These are phyloP conservation scores for Schizophyllum amplum DNA, from an alignment of 1,284 basidiomycete genomes.

Conservation along the genomic window DNA sequence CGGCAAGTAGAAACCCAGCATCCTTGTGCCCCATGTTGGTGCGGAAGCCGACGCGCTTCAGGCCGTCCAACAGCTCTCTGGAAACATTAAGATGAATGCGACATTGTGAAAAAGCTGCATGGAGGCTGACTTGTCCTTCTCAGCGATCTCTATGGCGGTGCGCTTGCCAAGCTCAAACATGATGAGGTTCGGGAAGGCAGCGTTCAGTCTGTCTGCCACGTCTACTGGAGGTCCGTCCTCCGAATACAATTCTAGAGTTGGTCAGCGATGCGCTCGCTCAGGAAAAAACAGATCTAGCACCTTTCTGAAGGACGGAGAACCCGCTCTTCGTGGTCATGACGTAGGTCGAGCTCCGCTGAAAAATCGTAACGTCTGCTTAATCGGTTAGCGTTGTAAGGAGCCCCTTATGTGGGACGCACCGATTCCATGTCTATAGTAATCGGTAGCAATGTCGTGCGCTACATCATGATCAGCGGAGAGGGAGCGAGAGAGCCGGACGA, in stretches of 20 bases:
- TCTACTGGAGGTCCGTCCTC: constrained; percentile 40
- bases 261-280: neutral
- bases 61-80: constrained; percentile 46
- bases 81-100: neutral
- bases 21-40: constrained; percentile 46
- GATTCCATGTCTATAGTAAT: constrained; percentile 30
- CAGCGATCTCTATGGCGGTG: constrained; percentile 36
- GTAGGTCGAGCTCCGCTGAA: constrained; percentile 35
- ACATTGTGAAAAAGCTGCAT: neutral
- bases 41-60: constrained; percentile 54
- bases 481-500: no score
- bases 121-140: constrained; percentile 41
- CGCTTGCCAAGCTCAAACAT: constrained; percentile 36
- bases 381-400: neutral
- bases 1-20: constrained; percentile 31
- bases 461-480: no score
- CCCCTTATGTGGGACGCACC: constrained; percentile 15
- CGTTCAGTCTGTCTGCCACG: constrained; percentile 40
- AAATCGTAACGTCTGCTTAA: constrained; percentile 33
- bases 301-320: constrained; percentile 10
- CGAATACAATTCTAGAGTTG: constrained; percentile 36
- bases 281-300: neutral
- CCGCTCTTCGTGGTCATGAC: constrained; percentile 30
- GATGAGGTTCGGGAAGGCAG: constrained; percentile 34
- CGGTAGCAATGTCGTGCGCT: constrained; percentile 33